phyloP scores from a whole-genome alignment of 2,329 filamentous ascomycete species.

The Aspergillus brunneoviolaceus region DNA sequence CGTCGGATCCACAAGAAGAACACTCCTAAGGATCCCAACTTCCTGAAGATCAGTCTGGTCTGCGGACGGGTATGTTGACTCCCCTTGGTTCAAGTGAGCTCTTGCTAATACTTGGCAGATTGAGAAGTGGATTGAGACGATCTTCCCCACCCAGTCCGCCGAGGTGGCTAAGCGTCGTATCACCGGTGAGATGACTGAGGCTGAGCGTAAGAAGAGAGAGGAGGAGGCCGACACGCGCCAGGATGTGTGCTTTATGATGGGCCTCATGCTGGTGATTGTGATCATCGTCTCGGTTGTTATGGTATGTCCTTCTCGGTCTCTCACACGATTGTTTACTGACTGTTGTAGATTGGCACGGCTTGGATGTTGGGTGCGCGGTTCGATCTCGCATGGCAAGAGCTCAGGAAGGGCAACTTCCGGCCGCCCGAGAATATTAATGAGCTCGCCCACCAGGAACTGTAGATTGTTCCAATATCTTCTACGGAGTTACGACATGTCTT shows the following conservation, averaged over 20 bases:
- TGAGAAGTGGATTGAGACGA: constrained; percentile 90
- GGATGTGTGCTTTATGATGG: constrained; percentile 64
- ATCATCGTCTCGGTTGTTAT: constrained; percentile 71
- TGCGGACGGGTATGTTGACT: constrained; percentile 70
- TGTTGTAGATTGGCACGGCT: constrained; percentile 67
- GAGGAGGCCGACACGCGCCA: constrained; percentile 53
- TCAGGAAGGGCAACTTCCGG: constrained; percentile 51
- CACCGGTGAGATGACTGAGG: constrained; percentile 58
- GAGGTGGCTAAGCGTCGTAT: constrained; percentile 52
- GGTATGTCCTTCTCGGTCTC: constrained; percentile 56
- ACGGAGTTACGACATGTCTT: constrained; percentile 33
- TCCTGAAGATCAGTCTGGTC: constrained; percentile 83
- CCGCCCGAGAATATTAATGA: constrained; percentile 33
- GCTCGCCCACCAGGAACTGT: constrained; percentile 45
- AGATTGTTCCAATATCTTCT: constrained; percentile 15
- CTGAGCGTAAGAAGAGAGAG: constrained; percentile 51
- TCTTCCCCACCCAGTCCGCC: constrained; percentile 82
- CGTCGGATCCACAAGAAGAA: constrained; percentile 90
- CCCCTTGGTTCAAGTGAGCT: background rate
- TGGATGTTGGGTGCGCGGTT: constrained; percentile 81
- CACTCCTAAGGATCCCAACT: constrained; percentile 88
- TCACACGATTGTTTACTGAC: background rate
- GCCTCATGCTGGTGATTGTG: constrained; percentile 71
- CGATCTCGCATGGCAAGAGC: constrained; percentile 63
- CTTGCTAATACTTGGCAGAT: constrained; percentile 55